These are phyloP conservation scores for Phytophthora idaei DNA, from an alignment of 352 stramenopile species.

Conservation along the genomic window DNA sequence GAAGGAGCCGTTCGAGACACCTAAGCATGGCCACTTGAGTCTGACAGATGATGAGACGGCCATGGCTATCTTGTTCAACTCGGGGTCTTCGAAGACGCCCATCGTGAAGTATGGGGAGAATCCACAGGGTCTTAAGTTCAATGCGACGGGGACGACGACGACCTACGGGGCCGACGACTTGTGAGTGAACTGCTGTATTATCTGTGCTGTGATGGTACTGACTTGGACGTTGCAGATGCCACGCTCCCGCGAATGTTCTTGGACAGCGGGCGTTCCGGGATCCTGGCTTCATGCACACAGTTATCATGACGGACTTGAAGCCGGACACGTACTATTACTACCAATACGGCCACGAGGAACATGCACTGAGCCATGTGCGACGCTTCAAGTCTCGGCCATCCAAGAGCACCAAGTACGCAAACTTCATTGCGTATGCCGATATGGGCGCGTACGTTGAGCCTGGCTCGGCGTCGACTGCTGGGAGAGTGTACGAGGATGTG, in stretches of 20 bases:
- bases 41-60: conserved; percentile 53
- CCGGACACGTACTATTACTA: conserved; percentile 61
- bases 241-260: conserved; percentile 51
- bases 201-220: conserved; percentile 1
- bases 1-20: conserved; percentile 54
- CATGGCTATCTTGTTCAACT: conserved; percentile 81
- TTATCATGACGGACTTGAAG: conserved; percentile 54
- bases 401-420: conserved; percentile 37
- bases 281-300: conserved; percentile 69
- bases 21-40: conserved; percentile 78
- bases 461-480: conserved; percentile 59
- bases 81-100: conserved; percentile 51
- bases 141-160: conserved; percentile 45
- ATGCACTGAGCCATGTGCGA: conserved; percentile 50
- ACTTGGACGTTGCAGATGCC: conserved; percentile 43
- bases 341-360: conserved; percentile 58
- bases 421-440: conserved; percentile 70
- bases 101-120: conserved; percentile 49
- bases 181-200: conserved; percentile 28
- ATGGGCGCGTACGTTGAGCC: conserved; percentile 61
- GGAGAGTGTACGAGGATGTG: conserved; percentile 63
- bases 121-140: conserved; percentile 24
- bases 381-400: conserved; percentile 50
- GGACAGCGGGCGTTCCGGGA: conserved; percentile 56
- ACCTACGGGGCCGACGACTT: conserved; percentile 67